Base-by-base conservation (phyloP, 176 grass and related monocot genomes). In the Elymus sibiricus region DNA sequence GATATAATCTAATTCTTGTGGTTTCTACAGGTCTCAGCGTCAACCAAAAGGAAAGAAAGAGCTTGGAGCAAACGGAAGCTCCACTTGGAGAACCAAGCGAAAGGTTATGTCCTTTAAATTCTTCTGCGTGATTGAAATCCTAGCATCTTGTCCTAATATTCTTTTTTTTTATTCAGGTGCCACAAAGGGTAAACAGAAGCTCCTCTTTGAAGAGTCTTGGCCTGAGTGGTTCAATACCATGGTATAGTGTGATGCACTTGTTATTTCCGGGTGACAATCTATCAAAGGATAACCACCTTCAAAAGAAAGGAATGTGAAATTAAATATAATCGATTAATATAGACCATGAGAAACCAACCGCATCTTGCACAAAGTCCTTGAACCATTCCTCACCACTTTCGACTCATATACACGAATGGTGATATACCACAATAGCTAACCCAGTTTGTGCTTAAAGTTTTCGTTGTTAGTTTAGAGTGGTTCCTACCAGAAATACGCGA, bases 211-310 rank as follows among this genome's bases (percentile, higher is more conserved):
- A 69, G 86, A 87, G 74, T 83, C 26, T 51, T 27, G 82, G 82
- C 25, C 56, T 91, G 70, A 92, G 84, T 77, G 49, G 79, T 87
- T 74, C 86, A 76, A 61, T 83, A 9, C 83, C 84, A 67, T 78
- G 87, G 95, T 98, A 84, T 78, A 42, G 44, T n/a, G 55, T 78
- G 42, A 40, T 49, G 76, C 49, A 71, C 4, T 8, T 86, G 25
- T 69, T 59, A 32, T 61, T 16, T 4, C 21, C 65, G 60, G 83
- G 44, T 72, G 8, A 7, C 31, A 43, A 47, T 2, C 2, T 39
- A 58, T 59, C 9, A 17, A 61, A 79, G 35, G 27, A 22, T 27
- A 84, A 64, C 37, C 11, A 53, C 44, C 61, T 29, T 2, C 72
- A 11, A 11, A 73, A 73, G 26, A 29, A 37, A 7, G 35, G 44